Conservation (phyloP, 768 basidiomycete species). For the Suillus fuscotomentosus region DNA sequence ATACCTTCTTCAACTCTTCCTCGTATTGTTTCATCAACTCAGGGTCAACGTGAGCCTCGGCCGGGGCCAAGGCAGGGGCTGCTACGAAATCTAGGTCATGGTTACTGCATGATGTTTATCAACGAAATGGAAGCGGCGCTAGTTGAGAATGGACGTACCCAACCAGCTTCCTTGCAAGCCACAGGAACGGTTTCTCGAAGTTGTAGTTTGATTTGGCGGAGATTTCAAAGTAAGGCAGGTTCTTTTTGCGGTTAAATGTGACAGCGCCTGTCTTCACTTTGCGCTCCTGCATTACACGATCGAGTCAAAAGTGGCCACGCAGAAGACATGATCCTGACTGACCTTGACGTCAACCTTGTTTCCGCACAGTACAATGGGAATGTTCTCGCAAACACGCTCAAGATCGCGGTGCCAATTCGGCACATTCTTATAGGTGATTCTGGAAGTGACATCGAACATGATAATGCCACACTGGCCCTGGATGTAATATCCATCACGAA, state of each 20-base stretch:
- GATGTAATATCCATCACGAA: slow-evolving; percentile 95
- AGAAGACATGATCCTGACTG: slow-evolving; percentile 19
- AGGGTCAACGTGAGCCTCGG: slow-evolving; percentile 85
- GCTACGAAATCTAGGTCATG: slow-evolving; percentile 91
- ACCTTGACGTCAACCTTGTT: slow-evolving; percentile 99
- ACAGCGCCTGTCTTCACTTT: slow-evolving; percentile 99
- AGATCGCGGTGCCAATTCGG: slow-evolving; percentile 99
- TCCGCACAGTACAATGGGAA: slow-evolving; percentile 98
- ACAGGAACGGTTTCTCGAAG: slow-evolving; percentile 99
- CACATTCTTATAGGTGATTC: slow-evolving; percentile 99
- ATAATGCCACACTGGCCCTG: slow-evolving; percentile 99
- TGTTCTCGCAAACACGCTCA: slow-evolving; percentile 99
- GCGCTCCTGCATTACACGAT: slow-evolving; percentile 67
- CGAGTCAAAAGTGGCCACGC: slow-evolving; percentile 8
- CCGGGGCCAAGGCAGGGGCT: slow-evolving; percentile 92
- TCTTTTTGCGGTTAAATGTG: slow-evolving; percentile 99
- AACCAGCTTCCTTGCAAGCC: slow-evolving; percentile 97
- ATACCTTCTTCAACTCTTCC: slow-evolving; percentile 67
- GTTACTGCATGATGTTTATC: slow-evolving; percentile 51
- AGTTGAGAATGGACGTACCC: slow-evolving; percentile 55
- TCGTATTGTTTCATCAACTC: slow-evolving; percentile 79
- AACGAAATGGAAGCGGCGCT: background rate
- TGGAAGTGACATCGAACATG: slow-evolving; percentile 99
- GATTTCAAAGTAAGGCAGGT: slow-evolving; percentile 99
- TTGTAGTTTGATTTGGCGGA: slow-evolving; percentile 99